Evolutionary conservation across 192 early-diverging fungal species (phyloP), one percentile per base, ranked within the genome.

Genomic region (Coemansia biformis): DNA sequence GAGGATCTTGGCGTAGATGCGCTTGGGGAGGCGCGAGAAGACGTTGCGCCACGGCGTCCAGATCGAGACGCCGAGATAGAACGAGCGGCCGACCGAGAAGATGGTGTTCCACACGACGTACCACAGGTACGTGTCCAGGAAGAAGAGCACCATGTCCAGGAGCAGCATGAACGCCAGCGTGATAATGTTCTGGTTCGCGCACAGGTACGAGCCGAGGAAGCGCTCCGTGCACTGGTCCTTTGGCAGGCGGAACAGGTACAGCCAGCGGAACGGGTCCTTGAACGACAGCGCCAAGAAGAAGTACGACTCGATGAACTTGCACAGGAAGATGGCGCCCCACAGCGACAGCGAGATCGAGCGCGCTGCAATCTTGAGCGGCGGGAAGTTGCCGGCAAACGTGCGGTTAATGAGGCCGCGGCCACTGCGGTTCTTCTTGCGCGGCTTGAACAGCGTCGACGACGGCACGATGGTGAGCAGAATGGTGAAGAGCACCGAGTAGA

Each of bases 91-190:
- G 19, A 89, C 85, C 3, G 87, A 89, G 39, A 91, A 86, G 35
- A 84, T 50, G 1, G 87, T 86, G 57, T 85, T 86, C 86, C 86
- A 89, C 33, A 89, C 86, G 19, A 88, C 83, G 47, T 87, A 91
- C 87, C 89, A 91, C 50, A 91, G 75, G 51, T 91, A 91, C 0
- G 89, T 91, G 46, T 89, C 87, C 35, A 89, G 58, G 55, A 91
- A 91, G 59, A 84, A 89, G 12, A 91, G 79, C 10, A 83, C 71
- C 38, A 88, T 52, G 42, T 86, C 82, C 18, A 86, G 79, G 43
- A 86, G 51, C 63, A 88, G 80, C 84, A 89, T 87, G 33, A 87
- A 70, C 1, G 76, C 76, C 18, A 88, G 72, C 3, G 84, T 84
- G 23, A 88, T 81, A 31, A 65, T 56, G 48, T 83, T 80, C 75